These are phyloP conservation scores for Lineolata rhizophorae DNA, from an alignment of 495 filamentous ascomycete species.

Conservation along the genomic window DNA sequence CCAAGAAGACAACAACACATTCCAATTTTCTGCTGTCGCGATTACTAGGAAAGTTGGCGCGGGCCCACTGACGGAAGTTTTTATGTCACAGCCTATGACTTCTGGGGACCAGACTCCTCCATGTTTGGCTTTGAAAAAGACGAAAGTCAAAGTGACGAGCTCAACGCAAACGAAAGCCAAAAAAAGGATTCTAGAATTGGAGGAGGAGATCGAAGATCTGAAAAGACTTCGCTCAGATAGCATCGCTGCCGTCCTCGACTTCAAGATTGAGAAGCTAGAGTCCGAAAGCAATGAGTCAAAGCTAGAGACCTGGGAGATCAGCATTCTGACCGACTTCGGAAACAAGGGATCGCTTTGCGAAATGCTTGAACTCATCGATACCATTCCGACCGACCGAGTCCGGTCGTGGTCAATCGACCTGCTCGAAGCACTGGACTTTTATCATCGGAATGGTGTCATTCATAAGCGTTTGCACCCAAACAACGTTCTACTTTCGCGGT, in stretches of 20 bases:
- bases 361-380: conserved; percentile 52
- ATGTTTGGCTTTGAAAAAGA: conserved; percentile 46
- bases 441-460: conserved; percentile 60
- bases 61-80: conserved; percentile 12
- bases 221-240: conserved; percentile 59
- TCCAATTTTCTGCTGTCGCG: no score
- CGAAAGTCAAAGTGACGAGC: conserved; percentile 31
- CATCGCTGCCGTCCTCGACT: conserved; percentile 49
- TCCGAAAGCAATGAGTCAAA: conserved; percentile 16
- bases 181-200: conserved; percentile 41
- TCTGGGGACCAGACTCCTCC: conserved; percentile 20
- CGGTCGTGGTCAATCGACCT: conserved; percentile 74
- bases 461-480: conserved; percentile 59
- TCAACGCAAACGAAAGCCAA: no score
- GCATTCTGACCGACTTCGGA: conserved; percentile 51
- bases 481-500: conserved; percentile 49
- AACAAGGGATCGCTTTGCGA: conserved; percentile 69
- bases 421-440: conserved; percentile 71
- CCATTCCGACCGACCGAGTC: conserved; percentile 46
- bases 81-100: conserved; percentile 10
- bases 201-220: conserved; percentile 45
- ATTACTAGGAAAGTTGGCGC: no score
- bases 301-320: conserved; percentile 46
- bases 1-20: no score
- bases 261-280: conserved; percentile 40